These are phyloP conservation scores for Hortiboletus rubellus DNA, from an alignment of 1,284 basidiomycete species.

Conservation along the genomic window DNA sequence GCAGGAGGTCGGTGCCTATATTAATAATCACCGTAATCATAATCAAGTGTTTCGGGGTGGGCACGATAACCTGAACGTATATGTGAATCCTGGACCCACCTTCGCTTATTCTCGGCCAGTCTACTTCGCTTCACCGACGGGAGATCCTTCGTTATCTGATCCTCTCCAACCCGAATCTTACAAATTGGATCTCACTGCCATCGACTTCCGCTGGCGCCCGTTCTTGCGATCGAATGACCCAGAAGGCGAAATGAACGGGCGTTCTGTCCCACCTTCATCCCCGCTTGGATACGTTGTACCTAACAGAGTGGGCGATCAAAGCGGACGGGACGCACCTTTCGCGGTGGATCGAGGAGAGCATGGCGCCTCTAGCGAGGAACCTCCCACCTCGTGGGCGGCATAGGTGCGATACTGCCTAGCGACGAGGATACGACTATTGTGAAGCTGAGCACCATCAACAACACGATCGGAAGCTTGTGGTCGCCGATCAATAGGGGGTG, in stretches of 20 bases:
- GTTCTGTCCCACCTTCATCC: not conserved
- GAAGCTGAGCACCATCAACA: not conserved
- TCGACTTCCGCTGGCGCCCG: constrained; percentile 60
- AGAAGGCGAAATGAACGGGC: constrained; percentile 4
- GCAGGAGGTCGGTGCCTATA: constrained; percentile 4
- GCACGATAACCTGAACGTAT: constrained; percentile 21
- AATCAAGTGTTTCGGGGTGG: constrained; percentile 4
- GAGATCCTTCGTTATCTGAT: constrained; percentile 48
- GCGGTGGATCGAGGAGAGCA: constrained; percentile 9
- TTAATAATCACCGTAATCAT: not conserved
- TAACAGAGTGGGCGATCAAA: constrained; percentile 19
- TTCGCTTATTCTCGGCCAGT: constrained; percentile 34
- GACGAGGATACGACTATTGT: constrained; percentile 1
- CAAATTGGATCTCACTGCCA: constrained; percentile 37
- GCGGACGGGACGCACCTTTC: constrained; percentile 14
- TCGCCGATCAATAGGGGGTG: constrained; percentile 14
- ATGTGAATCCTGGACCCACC: constrained; percentile 34
- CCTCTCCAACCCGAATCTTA: constrained; percentile 38
- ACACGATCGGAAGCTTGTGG: constrained; percentile 5
- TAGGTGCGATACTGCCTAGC: constrained; percentile 8
- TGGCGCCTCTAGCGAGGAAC: constrained; percentile 18
- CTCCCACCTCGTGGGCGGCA: constrained; percentile 1
- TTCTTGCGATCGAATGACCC: constrained; percentile 26
- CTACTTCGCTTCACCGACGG: constrained; percentile 55
- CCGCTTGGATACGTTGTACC: constrained; percentile 4